Conservation (phyloP, 208 protist genomes). For the Acanthamoeba healyi region DNA sequence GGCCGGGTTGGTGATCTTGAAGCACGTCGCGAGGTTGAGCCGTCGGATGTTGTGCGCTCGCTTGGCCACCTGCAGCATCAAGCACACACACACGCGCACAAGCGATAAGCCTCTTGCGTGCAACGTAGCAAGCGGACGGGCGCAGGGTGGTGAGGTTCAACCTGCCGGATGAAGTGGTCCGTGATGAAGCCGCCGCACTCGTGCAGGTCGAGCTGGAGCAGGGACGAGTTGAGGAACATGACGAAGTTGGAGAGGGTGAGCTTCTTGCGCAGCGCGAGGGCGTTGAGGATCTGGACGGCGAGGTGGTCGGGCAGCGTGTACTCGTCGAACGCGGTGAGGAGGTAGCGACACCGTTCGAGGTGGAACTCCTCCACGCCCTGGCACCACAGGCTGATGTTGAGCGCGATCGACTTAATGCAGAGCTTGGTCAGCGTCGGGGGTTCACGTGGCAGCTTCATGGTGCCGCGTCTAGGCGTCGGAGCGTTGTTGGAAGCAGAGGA, state of each 20-base stretch:
- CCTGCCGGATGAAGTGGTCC: conserved; percentile 40
- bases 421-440: background rate
- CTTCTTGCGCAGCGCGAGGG: conserved; percentile 4
- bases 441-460: background rate
- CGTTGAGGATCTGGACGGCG: conserved; percentile 50
- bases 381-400: conserved; percentile 56
- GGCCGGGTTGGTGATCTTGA: conserved; percentile 55
- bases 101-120: no score
- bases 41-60: background rate
- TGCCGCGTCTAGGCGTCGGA: background rate
- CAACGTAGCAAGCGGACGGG: background rate
- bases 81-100: no score
- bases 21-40: conserved; percentile 37
- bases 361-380: conserved; percentile 12
- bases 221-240: conserved; percentile 64
- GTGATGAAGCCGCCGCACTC: conserved; percentile 25
- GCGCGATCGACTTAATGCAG: conserved; percentile 42
- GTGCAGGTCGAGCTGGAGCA: conserved; percentile 50
- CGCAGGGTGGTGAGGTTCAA: background rate
- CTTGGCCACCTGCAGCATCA: conserved; percentile 24
- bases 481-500: background rate
- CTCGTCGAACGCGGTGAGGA: conserved; percentile 49
- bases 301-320: conserved; percentile 52
- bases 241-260: conserved; percentile 45
- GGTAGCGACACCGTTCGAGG: conserved; percentile 30